Base-by-base conservation (phyloP, 257 asterid species). In the Leptodermis oblonga region DNA sequence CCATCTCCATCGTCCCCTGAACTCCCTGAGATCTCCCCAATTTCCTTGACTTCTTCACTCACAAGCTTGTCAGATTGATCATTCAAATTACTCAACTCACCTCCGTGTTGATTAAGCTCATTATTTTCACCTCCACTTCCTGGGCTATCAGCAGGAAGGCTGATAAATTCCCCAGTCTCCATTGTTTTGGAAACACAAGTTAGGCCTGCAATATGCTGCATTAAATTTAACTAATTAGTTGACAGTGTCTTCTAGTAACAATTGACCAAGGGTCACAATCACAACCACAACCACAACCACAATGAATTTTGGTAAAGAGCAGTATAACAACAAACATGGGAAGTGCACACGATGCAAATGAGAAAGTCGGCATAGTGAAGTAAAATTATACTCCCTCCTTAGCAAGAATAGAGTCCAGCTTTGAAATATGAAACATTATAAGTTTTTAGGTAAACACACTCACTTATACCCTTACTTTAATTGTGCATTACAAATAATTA, bases 151-250 rank as follows among this genome's bases (percentile, higher is more conserved):
- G 84, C 82, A 48, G 83, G 88, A 69, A 73, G 80, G 74, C 72
- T 65, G 64, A 73, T 84, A 36, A 80, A 48, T 70, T 88, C 90
- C 82, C 79, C 92, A 28, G 81, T 76, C 64, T 85, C 93, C 97
- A 92, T 90, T 49, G 74, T 17, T 22, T 17, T 1, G 52, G 59
- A 60, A 11, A 69, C 26, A 56, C 70, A 70, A 55, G n/a, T 36
- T 65, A 64, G 49, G 39, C 66, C 37, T 42, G 41, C 70, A 26
- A n/a, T 67, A 52, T 55, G 14, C 63, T 68, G 76, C 68, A 46
- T 55, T 7, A 18, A 34, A 20, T 5, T 20, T 31, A 56, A 48
- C 25, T 59, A 45, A 68, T 22, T 15, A 62, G 30, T 34, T 9
- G 4, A 31, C 58, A 43, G 7, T 12, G 5, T 25, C 53, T 25